Evolutionary conservation across 768 basidiomycete species (phyloP).

Genomic region (Mrakia frigida): DNA sequence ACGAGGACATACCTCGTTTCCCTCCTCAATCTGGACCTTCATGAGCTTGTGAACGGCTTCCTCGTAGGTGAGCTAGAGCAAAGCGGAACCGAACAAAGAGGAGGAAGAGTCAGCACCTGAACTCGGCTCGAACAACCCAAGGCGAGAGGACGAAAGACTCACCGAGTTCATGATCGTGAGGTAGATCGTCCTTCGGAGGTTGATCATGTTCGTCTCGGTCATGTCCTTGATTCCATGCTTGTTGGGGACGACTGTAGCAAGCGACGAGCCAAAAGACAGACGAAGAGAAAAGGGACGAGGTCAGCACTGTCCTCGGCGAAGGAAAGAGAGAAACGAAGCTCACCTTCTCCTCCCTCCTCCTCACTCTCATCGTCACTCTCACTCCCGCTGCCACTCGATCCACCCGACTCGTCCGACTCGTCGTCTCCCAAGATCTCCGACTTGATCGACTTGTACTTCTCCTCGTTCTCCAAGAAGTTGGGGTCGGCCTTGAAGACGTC

Average conservation of each 20-base stretch:
- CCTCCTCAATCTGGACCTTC: slow-evolving; percentile 84
- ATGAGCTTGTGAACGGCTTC: slow-evolving; percentile 98
- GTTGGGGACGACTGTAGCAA: slow-evolving; percentile 52
- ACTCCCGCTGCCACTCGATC: slow-evolving; percentile 51
- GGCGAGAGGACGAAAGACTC: slow-evolving; percentile 33
- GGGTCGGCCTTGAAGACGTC: slow-evolving; percentile 95
- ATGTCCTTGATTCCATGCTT: slow-evolving; percentile 89
- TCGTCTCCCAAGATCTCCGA: slow-evolving; percentile 82
- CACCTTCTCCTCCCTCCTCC: slow-evolving; percentile 47
- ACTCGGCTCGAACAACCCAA: neutral
- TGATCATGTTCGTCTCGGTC: slow-evolving; percentile 92
- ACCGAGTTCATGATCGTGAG: slow-evolving; percentile 95
- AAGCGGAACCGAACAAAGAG: neutral
- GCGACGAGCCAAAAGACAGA: neutral
- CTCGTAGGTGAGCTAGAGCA: slow-evolving; percentile 69
- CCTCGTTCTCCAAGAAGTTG: slow-evolving; percentile 82
- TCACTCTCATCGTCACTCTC: slow-evolving; percentile 51
- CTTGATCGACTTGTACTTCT: slow-evolving; percentile 87
- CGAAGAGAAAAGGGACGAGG: neutral
- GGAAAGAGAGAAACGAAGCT: neutral
- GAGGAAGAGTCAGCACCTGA: neutral
- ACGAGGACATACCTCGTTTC: slow-evolving; percentile 69
- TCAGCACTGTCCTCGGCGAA: slow-evolving; percentile 24
- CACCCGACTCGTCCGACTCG: slow-evolving; percentile 58
- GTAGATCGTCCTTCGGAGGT: slow-evolving; percentile 88